These are phyloP conservation scores for Paecilomyces variotii DNA, from an alignment of 2,329 filamentous ascomycete genomes.

Conservation along the genomic window DNA sequence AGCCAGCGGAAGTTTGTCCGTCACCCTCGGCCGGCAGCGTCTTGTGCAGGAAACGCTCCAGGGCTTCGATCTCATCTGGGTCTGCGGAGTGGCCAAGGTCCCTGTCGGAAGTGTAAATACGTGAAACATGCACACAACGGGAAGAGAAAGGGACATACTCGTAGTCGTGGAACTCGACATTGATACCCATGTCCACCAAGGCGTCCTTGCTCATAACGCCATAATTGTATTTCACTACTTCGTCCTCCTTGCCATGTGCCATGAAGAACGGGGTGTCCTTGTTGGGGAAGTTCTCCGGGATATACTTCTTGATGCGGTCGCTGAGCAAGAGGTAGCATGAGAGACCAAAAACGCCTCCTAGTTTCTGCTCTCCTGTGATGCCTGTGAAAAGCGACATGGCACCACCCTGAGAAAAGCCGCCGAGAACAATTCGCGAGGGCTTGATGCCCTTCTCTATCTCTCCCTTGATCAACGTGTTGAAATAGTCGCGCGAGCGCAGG, in stretches of 20 bases:
- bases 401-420: constrained; percentile 61
- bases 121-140: not conserved
- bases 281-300: constrained; percentile 52
- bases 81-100: constrained; percentile 69
- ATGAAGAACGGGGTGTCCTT: constrained; percentile 77
- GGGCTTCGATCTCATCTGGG: constrained; percentile 69
- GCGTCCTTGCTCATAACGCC: constrained; percentile 59
- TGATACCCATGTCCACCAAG: constrained; percentile 61
- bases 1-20: constrained; percentile 16
- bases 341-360: constrained; percentile 82
- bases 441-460: constrained; percentile 78
- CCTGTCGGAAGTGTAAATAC: constrained; percentile 31
- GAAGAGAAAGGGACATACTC: constrained; percentile 43
- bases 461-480: constrained; percentile 69
- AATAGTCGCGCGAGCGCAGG: constrained; percentile 61
- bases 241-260: constrained; percentile 76
- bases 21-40: constrained; percentile 43
- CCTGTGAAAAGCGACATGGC: constrained; percentile 79
- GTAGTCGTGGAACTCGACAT: constrained; percentile 70
- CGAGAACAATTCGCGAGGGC: constrained; percentile 73
- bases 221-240: constrained; percentile 61
- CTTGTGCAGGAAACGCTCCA: constrained; percentile 57
- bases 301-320: constrained; percentile 52
- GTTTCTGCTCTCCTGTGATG: constrained; percentile 62
- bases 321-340: constrained; percentile 73